Base-by-base conservation (phyloP, 768 basidiomycete species). In the Rhodotorula sphaerocarpa region DNA sequence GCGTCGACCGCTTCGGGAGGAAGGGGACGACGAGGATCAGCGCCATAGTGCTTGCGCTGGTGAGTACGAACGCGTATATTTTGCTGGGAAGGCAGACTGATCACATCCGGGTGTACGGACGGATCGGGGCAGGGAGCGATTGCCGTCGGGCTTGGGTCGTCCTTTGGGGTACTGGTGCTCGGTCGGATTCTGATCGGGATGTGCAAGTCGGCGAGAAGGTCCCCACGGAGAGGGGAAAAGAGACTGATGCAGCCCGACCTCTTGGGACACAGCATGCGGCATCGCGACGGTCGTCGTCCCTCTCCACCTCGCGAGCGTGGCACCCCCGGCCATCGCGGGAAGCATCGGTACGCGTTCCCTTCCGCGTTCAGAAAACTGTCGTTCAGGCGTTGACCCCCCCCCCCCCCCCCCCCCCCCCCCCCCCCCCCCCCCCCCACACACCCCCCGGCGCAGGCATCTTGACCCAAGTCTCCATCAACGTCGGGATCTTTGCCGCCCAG, bases 401-500 rank as follows among this genome's bases (percentile, higher is more conserved):
- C n/a, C n/a, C n/a, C n/a, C n/a, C n/a, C n/a, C n/a, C n/a, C n/a
- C n/a, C n/a, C n/a, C n/a, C n/a, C n/a, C n/a, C n/a, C n/a, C n/a
- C n/a, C n/a, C n/a, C n/a, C n/a, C n/a, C n/a, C n/a, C n/a, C n/a
- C n/a, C n/a, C n/a, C n/a, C n/a, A n/a, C n/a, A n/a, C 10, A 41
- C 27, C 15, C 10, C 21, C 50, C 3, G 6, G 25, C 14, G 53
- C 62, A 87, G 87, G 87, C 27, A 85, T 90, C 31, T 78, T 90
- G 33, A 88, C 86, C 1, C 89, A 90, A 69, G 76, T 91, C 31
- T 83, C 81, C 43, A 86, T 93, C 70, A 88, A 93, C 39, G 75
- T 88, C 56, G 88, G 88, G 33, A 86, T 95, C 66, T 84, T 93
- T 80, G 73, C 83, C n/a, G 87, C 90, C 1, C 92, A 97, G 72